A percentile compares a stretch with the other conserved stretches of the same genome.
phyloP scores from a whole-genome alignment of 2,329 filamentous ascomycete species.

The Stagonosporopsis vannaccii region DNA sequence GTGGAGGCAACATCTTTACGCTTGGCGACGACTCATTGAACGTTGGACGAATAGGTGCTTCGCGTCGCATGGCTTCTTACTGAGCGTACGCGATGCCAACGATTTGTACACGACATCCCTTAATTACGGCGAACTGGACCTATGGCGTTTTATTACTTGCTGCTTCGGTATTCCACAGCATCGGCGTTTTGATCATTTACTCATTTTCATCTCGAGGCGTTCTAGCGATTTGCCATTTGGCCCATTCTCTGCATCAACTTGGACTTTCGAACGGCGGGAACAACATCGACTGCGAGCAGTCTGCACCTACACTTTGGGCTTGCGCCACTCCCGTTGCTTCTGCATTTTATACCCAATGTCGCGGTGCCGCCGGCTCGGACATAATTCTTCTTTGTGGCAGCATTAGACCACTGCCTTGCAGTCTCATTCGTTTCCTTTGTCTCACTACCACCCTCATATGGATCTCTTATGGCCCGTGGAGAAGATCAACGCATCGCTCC shows the following conservation, averaged over 20 bases:
- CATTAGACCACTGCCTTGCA: constrained; percentile 38
- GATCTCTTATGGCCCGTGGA: constrained; percentile 41
- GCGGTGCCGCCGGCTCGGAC: constrained; percentile 18
- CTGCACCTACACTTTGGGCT: constrained; percentile 27
- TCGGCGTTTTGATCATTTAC: constrained; percentile 42
- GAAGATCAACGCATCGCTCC: constrained; percentile 32
- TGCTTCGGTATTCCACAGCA: constrained; percentile 43
- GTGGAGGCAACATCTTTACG: constrained; percentile 39
- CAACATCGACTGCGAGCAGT: constrained; percentile 27
- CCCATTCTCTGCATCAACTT: constrained; percentile 34
- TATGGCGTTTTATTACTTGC: constrained; percentile 47
- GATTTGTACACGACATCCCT: constrained; percentile 44
- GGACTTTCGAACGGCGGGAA: constrained; percentile 33
- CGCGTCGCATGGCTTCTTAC: constrained; percentile 50
- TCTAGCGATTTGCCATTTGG: constrained; percentile 45
- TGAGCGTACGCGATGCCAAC: constrained; percentile 34
- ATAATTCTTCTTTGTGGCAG: constrained; percentile 34
- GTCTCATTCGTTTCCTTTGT: constrained; percentile 47
- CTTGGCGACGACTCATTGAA: constrained; percentile 42
- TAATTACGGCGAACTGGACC: constrained; percentile 45
- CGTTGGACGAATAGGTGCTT: constrained; percentile 42
- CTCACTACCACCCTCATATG: constrained; percentile 42
- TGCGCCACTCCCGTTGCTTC: constrained; percentile 34
- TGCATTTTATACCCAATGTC: constrained; percentile 44
- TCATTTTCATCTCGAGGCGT: constrained; percentile 42